phyloP scores from a whole-genome alignment of 2,329 filamentous ascomycete genomes.

The Lomentospora prolificans region DNA sequence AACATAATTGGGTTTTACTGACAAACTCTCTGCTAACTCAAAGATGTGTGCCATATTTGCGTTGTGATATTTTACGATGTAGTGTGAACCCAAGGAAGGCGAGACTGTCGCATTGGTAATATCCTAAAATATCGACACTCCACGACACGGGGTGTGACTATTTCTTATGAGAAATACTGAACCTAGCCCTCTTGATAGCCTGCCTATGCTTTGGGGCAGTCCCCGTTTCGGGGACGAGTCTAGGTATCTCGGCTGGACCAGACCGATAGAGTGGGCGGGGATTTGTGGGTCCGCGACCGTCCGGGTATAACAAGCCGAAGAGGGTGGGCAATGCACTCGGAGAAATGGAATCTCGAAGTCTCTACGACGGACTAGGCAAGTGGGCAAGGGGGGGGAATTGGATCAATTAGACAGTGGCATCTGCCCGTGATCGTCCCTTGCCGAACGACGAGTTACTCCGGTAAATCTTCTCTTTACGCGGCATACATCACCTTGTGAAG shows the following conservation, averaged over 20 bases:
- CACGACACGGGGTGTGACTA: background rate
- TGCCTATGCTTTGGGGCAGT: too few species aligned
- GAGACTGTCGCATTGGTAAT: background rate
- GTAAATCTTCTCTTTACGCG: too few species aligned
- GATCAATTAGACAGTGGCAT: too few species aligned
- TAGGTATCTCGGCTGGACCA: background rate
- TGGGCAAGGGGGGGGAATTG: too few species aligned
- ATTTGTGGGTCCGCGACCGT: background rate
- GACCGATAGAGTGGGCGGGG: background rate
- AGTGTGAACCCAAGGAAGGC: background rate
- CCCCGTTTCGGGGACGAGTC: too few species aligned
- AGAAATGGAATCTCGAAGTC: too few species aligned
- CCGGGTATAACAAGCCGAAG: background rate
- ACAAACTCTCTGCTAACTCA: conserved; percentile 4
- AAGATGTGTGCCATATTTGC: conserved; percentile 6
- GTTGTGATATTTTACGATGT: background rate
- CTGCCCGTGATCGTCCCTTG: too few species aligned
- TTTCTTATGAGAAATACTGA: background rate
- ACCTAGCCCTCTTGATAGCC: too few species aligned
- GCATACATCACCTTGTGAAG: too few species aligned
- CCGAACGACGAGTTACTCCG: too few species aligned
- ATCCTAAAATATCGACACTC: background rate
- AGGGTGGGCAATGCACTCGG: background rate
- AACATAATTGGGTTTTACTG: background rate
- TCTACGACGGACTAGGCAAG: too few species aligned